Conservation (phyloP, 805 yeast species). For the Candida hungchunana region DNA sequence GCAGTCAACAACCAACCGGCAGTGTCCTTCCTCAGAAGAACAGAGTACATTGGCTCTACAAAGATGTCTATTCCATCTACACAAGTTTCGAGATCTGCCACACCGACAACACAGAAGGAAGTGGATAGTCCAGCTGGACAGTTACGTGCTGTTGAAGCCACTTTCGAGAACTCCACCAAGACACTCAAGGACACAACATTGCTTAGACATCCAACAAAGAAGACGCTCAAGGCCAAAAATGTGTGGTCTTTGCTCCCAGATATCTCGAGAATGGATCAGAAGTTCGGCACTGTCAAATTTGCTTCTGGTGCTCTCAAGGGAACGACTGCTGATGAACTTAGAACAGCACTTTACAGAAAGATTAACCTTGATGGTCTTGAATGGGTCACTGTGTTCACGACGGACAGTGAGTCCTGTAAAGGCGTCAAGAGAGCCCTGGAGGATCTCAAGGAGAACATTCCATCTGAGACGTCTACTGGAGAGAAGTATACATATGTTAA, state of each 20-base stretch:
- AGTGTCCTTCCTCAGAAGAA: constrained; percentile 83
- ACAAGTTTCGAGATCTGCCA: constrained; percentile 16
- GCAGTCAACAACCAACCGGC: constrained; percentile 35
- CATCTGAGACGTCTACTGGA: constrained; percentile 28
- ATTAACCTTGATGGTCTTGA: constrained; percentile 65
- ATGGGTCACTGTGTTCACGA: constrained; percentile 69
- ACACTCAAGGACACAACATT: constrained; percentile 37
- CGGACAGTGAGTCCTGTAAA: constrained; percentile 40
- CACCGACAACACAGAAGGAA: constrained; percentile 12
- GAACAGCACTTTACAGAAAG: constrained; percentile 68
- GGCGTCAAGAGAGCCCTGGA: constrained; percentile 39
- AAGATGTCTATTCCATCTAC: constrained; percentile 1
- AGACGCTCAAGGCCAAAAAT: constrained; percentile 64
- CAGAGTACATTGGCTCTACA: constrained; percentile 64
- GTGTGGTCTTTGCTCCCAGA: constrained; percentile 87
- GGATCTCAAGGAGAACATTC: constrained; percentile 46
- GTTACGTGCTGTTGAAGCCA: constrained; percentile 66
- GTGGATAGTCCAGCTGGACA: constrained; percentile 57
- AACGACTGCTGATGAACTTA: constrained; percentile 15
- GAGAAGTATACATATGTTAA: constrained; percentile 54
- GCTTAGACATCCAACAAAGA: constrained; percentile 77
- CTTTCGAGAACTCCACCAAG: constrained; percentile 61
- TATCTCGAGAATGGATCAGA: constrained; percentile 82
- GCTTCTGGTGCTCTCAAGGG: constrained; percentile 26
- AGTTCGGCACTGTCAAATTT: constrained; percentile 60